phyloP scores from a whole-genome alignment of 352 stramenopile genomes.

The Phytophthora quininea region DNA sequence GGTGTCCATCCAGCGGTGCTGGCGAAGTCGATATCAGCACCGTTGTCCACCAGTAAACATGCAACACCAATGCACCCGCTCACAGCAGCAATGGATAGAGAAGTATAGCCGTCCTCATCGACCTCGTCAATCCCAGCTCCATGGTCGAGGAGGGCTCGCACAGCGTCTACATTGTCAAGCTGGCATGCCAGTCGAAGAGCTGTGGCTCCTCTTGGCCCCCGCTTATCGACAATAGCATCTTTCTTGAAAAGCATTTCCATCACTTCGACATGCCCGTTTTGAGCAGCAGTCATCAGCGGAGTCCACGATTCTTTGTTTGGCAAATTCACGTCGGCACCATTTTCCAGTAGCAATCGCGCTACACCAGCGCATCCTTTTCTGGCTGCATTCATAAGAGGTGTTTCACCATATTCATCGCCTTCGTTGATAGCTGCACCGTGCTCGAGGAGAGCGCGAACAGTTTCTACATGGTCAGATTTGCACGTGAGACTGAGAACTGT shows the following conservation, averaged over 20 bases:
- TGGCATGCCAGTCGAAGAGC: background rate
- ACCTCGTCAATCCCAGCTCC: constrained; percentile 1
- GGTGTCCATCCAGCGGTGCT: constrained; percentile 1
- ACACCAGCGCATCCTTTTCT: background rate
- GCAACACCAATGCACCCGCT: background rate
- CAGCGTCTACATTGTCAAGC: background rate
- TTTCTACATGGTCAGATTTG: too few relatives aligned
- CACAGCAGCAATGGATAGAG: background rate
- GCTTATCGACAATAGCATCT: constrained; percentile 1
- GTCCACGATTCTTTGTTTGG: constrained; percentile 1
- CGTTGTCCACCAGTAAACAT: background rate
- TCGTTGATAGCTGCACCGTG: background rate
- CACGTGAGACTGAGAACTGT: too few relatives aligned
- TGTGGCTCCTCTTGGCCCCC: background rate
- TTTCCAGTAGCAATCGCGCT: constrained; percentile 2
- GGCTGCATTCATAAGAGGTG: background rate
- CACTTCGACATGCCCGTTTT: constrained; percentile 1
- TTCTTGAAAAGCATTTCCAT: constrained; percentile 1
- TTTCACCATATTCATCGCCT: background rate
- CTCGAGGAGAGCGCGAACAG: background rate
- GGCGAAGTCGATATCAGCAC: background rate
- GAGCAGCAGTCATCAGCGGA: constrained; percentile 4
- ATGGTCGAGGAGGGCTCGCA: background rate
- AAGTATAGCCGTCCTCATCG: constrained; percentile 1
- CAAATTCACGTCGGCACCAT: constrained; percentile 2